A percentile compares a stretch with the other conserved stretches of the same genome.
Evolutionary conservation across 2,329 filamentous ascomycete species (phyloP).

Genomic region (Fusarium multiceps): DNA sequence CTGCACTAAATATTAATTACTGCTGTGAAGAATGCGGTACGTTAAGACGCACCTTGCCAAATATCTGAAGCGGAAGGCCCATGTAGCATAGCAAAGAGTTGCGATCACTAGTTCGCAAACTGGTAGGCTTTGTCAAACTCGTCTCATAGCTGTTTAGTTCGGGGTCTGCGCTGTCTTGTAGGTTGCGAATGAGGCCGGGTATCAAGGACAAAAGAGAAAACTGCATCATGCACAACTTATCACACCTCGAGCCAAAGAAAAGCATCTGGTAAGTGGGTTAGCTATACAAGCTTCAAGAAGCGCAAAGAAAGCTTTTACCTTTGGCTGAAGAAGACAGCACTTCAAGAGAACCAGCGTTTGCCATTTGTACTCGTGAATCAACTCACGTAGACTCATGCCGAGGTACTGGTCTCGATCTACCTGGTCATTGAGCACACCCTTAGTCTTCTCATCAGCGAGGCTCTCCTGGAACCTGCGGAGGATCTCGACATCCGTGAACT

Average conservation of each 20-base stretch:
- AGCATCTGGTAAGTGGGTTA: slow-evolving; percentile 75
- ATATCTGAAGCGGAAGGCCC: slow-evolving; percentile 93
- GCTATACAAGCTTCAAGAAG: not conserved
- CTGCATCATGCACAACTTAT: slow-evolving; percentile 97
- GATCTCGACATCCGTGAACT: slow-evolving; percentile 93
- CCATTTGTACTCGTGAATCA: slow-evolving; percentile 94
- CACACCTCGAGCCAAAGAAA: slow-evolving; percentile 97
- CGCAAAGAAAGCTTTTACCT: slow-evolving; percentile 66
- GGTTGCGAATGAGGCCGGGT: slow-evolving; percentile 86
- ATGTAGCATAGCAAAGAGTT: slow-evolving; percentile 91
- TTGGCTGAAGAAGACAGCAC: slow-evolving; percentile 91
- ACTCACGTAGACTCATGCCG: slow-evolving; percentile 86
- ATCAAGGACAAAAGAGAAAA: slow-evolving; percentile 96
- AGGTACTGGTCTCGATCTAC: slow-evolving; percentile 87
- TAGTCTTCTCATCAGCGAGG: slow-evolving; percentile 73
- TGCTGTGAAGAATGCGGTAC: not conserved
- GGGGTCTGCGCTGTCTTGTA: slow-evolving; percentile 97
- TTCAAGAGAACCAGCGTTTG: slow-evolving; percentile 96
- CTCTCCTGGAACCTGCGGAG: slow-evolving; percentile 91
- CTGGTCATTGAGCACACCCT: slow-evolving; percentile 70
- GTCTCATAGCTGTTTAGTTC: slow-evolving; percentile 86
- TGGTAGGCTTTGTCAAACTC: slow-evolving; percentile 79
- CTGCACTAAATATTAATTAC: slow-evolving; percentile 54
- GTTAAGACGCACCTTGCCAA: slow-evolving; percentile 75
- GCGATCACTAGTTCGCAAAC: slow-evolving; percentile 90